Percentiles rank a stretch among this genome's conserved stretches.
Conservation (phyloP, 1,139 yeast genomes). For the Saccharomyces hybrid region DNA sequence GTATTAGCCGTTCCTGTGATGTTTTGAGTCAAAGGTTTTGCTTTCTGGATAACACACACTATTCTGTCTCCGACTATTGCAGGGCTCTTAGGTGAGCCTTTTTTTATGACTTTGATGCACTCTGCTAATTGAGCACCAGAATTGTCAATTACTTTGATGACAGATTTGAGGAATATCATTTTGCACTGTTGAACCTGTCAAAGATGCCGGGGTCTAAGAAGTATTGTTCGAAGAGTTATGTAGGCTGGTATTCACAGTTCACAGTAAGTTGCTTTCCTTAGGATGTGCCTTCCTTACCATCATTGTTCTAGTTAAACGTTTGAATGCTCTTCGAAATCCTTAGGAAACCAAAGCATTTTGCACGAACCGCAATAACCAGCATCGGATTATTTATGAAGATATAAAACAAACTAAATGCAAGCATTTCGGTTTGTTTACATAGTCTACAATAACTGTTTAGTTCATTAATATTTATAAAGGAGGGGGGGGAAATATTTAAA, state of each 20-base stretch:
- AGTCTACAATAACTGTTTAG: not conserved
- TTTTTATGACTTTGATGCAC: slow-evolving; percentile 90
- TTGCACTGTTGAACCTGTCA: slow-evolving; percentile 1
- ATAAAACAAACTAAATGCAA: not conserved
- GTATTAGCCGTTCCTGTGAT: slow-evolving; percentile 62
- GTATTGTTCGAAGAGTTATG: not conserved
- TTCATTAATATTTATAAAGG: not conserved
- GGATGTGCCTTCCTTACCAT: not conserved
- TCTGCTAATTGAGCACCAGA: slow-evolving; percentile 94
- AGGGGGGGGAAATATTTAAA: not conserved
- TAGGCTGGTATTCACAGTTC: not conserved
- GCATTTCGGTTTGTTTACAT: not conserved
- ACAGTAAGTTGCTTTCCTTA: not conserved
- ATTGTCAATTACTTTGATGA: slow-evolving; percentile 85
- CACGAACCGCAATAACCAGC: not conserved
- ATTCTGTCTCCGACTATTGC: slow-evolving; percentile 87
- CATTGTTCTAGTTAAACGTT: not conserved
- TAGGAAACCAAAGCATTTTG: not conserved
- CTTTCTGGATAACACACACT: slow-evolving; percentile 91
- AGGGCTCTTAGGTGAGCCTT: slow-evolving; percentile 69
- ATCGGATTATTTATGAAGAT: not conserved
- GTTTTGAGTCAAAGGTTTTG: slow-evolving; percentile 59
- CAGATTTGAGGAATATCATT: slow-evolving; percentile 85
- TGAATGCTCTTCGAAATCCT: not conserved
- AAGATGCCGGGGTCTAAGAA: not conserved